Conservation (phyloP, 768 basidiomycete genomes). For the Neoboletus magnificus region DNA sequence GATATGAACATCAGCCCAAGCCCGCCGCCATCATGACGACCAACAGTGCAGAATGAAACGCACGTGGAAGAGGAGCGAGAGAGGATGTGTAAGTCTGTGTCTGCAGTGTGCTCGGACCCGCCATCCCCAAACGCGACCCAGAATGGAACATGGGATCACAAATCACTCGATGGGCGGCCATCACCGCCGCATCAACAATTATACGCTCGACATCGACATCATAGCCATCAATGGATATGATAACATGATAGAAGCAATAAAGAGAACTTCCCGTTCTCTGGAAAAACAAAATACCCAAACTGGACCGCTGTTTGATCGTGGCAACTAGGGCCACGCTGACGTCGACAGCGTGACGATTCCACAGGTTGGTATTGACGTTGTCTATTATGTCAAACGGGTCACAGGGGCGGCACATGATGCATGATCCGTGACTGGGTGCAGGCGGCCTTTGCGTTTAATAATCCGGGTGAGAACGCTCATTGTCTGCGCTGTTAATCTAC, state of each 20-base stretch:
- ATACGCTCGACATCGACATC: slow-evolving; percentile 12
- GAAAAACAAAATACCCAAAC: neutral
- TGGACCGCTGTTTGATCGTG: slow-evolving; percentile 5
- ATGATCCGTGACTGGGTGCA: neutral
- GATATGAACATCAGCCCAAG: neutral
- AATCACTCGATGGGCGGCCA: neutral
- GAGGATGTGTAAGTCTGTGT: neutral
- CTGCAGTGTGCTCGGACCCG: slow-evolving; percentile 16
- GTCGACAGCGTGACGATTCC: neutral
- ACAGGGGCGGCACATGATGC: neutral
- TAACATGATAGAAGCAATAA: neutral
- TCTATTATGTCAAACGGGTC: neutral
- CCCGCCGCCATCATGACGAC: neutral
- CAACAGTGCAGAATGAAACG: slow-evolving; percentile 7
- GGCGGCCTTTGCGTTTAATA: neutral
- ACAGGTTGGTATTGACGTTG: neutral
- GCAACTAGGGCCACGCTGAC: neutral
- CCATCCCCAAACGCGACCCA: neutral
- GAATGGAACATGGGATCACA: slow-evolving; percentile 2
- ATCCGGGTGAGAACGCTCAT: slow-evolving; percentile 8
- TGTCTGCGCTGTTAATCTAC: neutral
- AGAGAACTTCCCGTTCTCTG: neutral
- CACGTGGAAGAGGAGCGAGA: neutral
- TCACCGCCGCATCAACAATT: slow-evolving; percentile 6
- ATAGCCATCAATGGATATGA: slow-evolving; percentile 6